These are phyloP conservation scores for Thalassiosira allenii DNA, from an alignment of 352 stramenopile species.

Conservation along the genomic window DNA sequence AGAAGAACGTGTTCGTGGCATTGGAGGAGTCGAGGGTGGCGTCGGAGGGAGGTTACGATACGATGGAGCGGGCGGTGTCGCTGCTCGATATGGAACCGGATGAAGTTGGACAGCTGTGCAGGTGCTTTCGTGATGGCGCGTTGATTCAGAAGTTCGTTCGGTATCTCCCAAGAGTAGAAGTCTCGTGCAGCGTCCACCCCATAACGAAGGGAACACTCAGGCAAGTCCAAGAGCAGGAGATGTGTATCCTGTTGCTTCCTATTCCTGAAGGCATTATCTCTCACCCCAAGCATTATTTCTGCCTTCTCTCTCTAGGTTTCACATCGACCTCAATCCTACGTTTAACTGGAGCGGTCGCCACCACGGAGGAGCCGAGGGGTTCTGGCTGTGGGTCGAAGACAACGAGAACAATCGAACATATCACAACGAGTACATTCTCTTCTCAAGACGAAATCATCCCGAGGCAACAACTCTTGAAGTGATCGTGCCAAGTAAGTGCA, in stretches of 20 bases:
- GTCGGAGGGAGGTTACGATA: conserved; percentile 64
- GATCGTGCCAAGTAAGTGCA: conserved; percentile 93
- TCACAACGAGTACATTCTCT: conserved; percentile 89
- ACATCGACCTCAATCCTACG: conserved; percentile 88
- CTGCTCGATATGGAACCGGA: conserved; percentile 88
- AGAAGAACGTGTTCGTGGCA: conserved; percentile 89
- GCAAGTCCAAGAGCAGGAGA: conserved; percentile 35
- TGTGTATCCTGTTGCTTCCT: background rate
- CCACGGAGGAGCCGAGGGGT: conserved; percentile 89
- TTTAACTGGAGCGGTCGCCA: conserved; percentile 90
- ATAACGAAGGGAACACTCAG: conserved; percentile 95
- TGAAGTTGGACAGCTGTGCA: conserved; percentile 83
- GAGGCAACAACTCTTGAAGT: conserved; percentile 91
- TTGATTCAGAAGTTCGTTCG: conserved; percentile 80
- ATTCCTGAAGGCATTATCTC: no score
- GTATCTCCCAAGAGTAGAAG: conserved; percentile 79
- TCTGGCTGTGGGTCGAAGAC: conserved; percentile 99
- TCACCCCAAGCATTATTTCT: no score
- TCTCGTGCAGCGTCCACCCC: conserved; percentile 90
- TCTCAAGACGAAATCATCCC: conserved; percentile 76
- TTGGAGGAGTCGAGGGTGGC: conserved; percentile 88
- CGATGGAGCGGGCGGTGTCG: conserved; percentile 81
- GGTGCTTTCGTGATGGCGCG: conserved; percentile 65
- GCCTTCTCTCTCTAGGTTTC: conserved; percentile 61
- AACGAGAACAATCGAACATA: conserved; percentile 85